A percentile compares a stretch with the other conserved stretches of the same genome.
phyloP scores from a whole-genome alignment of 2,329 filamentous ascomycete genomes.

The Coniochaeta pulveracea region DNA sequence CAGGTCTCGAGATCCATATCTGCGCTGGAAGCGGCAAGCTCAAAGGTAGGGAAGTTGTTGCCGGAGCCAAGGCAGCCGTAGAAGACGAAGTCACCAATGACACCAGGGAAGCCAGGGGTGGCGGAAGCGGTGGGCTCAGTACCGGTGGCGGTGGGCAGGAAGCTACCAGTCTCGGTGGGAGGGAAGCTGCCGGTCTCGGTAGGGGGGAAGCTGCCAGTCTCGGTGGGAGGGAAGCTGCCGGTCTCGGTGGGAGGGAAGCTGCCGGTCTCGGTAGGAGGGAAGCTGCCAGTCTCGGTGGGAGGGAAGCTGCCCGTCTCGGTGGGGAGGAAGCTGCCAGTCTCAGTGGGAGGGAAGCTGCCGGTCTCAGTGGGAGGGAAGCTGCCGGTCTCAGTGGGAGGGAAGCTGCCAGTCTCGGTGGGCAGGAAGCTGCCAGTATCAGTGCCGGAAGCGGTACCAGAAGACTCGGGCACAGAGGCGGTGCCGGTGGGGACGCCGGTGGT shows the following conservation, averaged over 20 bases:
- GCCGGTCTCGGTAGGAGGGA: neutral
- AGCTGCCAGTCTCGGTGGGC: neutral
- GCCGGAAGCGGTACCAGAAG: neutral
- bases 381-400: neutral
- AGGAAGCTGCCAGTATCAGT: neutral
- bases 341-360: neutral
- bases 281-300: neutral
- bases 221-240: neutral
- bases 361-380: neutral
- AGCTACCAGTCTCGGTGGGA: neutral
- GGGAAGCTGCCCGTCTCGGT: neutral
- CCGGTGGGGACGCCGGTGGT: neutral
- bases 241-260: neutral
- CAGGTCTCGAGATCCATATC: slow-evolving; percentile 3
- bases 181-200: neutral
- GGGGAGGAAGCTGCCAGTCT: neutral
- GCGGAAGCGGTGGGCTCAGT: neutral
- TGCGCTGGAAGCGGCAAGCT: neutral
- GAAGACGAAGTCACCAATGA: slow-evolving; percentile 3
- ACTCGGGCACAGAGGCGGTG: neutral
- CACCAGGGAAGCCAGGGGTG: neutral
- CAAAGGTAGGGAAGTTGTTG: slow-evolving; percentile 4
- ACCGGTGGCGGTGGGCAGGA: neutral
- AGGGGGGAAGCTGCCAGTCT: neutral
- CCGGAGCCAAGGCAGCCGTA: slow-evolving; percentile 1